These are phyloP conservation scores for Chlorella sp. DNA, from an alignment of 139 green algal species.

Conservation along the genomic window DNA sequence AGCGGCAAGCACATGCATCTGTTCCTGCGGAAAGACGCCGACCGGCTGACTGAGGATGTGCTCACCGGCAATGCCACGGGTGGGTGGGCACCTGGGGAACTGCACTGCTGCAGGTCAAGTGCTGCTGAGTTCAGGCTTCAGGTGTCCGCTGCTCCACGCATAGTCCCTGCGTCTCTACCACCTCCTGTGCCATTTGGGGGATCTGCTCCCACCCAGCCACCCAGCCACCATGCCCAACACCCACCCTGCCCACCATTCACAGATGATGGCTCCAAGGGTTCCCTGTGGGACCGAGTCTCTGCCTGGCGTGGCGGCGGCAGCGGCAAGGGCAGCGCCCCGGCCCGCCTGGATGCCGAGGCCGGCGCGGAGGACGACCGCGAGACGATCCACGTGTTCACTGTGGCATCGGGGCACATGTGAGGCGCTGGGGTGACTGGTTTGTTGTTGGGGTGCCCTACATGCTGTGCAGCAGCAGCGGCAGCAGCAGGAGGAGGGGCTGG, in stretches of 20 bases:
- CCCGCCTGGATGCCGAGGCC: neutral
- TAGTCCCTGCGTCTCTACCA: no score
- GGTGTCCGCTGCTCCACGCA: no score
- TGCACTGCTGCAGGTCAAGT: no score
- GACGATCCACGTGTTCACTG: conserved; percentile 96
- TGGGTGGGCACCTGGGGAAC: no score
- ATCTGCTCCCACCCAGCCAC: no score
- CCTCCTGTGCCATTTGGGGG: no score
- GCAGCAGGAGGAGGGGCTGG: neutral
- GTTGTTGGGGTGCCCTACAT: neutral
- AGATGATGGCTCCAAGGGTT: neutral
- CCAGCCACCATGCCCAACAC: neutral
- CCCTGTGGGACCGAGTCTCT: conserved; percentile 37
- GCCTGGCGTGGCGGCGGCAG: neutral
- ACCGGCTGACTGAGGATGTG: conserved; percentile 81
- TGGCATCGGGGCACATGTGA: conserved; percentile 98
- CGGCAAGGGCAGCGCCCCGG: neutral
- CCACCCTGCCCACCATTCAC: neutral
- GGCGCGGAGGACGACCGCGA: conserved; percentile 45
- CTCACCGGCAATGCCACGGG: conserved; percentile 48
- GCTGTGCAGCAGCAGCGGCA: neutral
- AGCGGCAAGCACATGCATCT: conserved; percentile 76
- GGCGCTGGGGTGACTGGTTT: conserved; percentile 69
- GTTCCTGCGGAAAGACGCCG: conserved; percentile 78
- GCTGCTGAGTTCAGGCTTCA: no score